Conservation (phyloP, 2,329 filamentous ascomycete species). For the Trichoderma guizhouense region DNA sequence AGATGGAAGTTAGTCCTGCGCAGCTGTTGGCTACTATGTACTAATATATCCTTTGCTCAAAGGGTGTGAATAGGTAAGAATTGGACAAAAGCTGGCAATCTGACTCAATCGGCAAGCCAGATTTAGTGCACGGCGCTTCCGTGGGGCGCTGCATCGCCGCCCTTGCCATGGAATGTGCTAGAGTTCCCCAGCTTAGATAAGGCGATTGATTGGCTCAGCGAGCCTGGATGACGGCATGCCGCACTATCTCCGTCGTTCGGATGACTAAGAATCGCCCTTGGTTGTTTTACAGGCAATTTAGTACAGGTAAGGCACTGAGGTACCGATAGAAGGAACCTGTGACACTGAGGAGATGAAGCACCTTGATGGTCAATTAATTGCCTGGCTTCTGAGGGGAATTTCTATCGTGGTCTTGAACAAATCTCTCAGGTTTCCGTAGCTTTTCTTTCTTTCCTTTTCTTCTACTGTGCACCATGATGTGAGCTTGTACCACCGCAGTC, state of each 20-base stretch:
- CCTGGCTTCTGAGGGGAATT: not conserved
- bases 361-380: conserved; percentile 30
- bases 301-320: not conserved
- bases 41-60: not conserved
- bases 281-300: not conserved
- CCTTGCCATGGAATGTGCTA: conserved; percentile 30
- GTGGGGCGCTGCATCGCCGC: conserved; percentile 21
- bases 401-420: not conserved
- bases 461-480: not conserved
- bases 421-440: not conserved
- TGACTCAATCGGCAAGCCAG: conserved; percentile 39
- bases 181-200: conserved; percentile 22
- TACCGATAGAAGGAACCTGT: conserved; percentile 21
- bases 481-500: not conserved
- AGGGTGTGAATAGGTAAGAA: not conserved
- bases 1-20: not conserved
- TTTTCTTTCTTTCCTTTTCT: not conserved
- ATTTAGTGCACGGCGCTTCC: conserved; percentile 23
- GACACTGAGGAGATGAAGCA: not conserved
- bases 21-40: not conserved
- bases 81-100: conserved; percentile 18
- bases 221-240: not conserved
- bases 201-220: conserved; percentile 3
- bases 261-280: conserved; percentile 24
- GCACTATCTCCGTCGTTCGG: not conserved